Percentiles rank a stretch among this genome's conserved stretches.
Evolutionary conservation across 192 early-diverging fungal species (phyloP).

Genomic region (Umbelopsis isabellina): DNA sequence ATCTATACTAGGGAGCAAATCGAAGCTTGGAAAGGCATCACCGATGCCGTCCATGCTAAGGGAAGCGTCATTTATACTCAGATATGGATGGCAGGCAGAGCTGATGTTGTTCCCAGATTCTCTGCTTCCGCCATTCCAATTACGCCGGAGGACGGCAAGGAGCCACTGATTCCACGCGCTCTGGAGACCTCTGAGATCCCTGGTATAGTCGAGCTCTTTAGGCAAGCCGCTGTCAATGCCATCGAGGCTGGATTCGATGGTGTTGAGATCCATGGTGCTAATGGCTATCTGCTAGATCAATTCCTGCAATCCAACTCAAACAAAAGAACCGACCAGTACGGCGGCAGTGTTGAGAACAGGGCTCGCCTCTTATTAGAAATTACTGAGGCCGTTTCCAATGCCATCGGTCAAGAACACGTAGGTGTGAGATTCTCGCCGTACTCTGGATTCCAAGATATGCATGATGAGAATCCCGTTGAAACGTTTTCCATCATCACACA

Average conservation of each 20-base stretch:
- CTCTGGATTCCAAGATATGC: slow-evolving; percentile 35
- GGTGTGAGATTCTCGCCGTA: slow-evolving; percentile 31
- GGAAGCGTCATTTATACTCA: slow-evolving; percentile 60
- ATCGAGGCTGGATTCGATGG: slow-evolving; percentile 81
- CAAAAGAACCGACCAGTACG: slow-evolving; percentile 85
- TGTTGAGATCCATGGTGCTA: slow-evolving; percentile 88
- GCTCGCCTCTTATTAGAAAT: slow-evolving; percentile 72
- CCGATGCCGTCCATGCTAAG: slow-evolving; percentile 58
- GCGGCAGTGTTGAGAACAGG: slow-evolving; percentile 87
- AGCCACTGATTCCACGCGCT: slow-evolving; percentile 52
- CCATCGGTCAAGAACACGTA: slow-evolving; percentile 60
- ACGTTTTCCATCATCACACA: slow-evolving; percentile 31
- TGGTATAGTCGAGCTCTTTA: slow-evolving; percentile 62
- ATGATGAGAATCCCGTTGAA: slow-evolving; percentile 29
- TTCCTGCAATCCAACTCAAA: slow-evolving; percentile 83
- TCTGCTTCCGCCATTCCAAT: slow-evolving; percentile 28
- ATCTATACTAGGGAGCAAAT: slow-evolving; percentile 45
- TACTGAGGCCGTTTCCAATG: slow-evolving; percentile 50
- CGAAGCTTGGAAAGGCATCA: slow-evolving; percentile 51
- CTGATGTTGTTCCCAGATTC: slow-evolving; percentile 12
- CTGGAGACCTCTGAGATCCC: slow-evolving; percentile 71
- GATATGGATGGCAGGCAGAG: slow-evolving; percentile 48
- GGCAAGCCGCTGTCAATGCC: slow-evolving; percentile 66
- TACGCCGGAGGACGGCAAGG: background rate
- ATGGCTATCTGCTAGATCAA: slow-evolving; percentile 87